Base-by-base conservation (phyloP, 2,329 filamentous ascomycete genomes). In the Nothopassalora personata region DNA sequence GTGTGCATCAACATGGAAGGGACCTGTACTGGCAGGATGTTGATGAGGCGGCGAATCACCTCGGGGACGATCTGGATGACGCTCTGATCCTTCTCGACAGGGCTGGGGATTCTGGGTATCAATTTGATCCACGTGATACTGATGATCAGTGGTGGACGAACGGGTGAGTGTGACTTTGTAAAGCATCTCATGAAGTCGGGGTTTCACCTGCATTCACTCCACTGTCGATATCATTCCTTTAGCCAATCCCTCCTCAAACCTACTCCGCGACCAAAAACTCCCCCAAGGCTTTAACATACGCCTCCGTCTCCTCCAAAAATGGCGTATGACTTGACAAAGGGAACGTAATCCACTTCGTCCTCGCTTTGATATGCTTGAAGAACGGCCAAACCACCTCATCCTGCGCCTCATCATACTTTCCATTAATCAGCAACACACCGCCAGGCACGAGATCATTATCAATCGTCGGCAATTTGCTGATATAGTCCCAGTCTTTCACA, bases 331-430 rank as follows among this genome's bases (percentile, higher is more conserved):
- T 64, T 43, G 65, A 66, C 53, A 70, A 54, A 9, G 63, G 59
- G 43, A 70, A 70, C 15, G 62, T 69, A 6, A 74, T 65, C 75
- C 75, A 78, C 63, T 73, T 75, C 50, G 75, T 73, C 61, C 71
- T 73, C 48, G 63, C 61, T n/a, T 64, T 59, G 39, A 77, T 75
- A 4, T 64, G 55, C 1, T 68, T 57, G 58, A 74, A 76, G 58
- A 69, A 77, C 0, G 74, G 73, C 53, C 65, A 60, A 27, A 74
- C 64, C 45, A 64, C 65, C 18, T 70, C 62, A 60, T 76, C 70
- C 59, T 67, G 62, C 13, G 67, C 68, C 61, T 73, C 71, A 57
- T 78, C 76, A 58, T 71, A 76, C 36, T 67, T 62, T 5, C 74
- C 76, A 64, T 78, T 77, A 47, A 76, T 67, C 1, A 79, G 58